A percentile compares a stretch with the other conserved stretches of the same genome.
phyloP scores from a whole-genome alignment of 805 yeast species.

The Priceomyces melissophilus region DNA sequence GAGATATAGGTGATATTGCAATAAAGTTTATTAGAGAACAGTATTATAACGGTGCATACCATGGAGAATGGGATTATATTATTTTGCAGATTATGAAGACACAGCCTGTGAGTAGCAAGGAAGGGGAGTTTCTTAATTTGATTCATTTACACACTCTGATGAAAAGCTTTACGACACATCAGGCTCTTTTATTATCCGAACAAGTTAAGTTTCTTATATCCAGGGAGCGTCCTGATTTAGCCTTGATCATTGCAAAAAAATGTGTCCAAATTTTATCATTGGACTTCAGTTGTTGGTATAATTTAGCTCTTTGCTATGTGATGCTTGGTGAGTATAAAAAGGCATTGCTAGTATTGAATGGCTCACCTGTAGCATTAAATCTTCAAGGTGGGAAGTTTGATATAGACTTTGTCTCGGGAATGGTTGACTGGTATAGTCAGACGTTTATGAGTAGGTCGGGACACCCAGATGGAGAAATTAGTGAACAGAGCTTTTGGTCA shows the following conservation, averaged over 20 bases:
- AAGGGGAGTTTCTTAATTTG: slow-evolving; percentile 18
- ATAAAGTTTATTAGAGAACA: slow-evolving; percentile 28
- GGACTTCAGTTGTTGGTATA: slow-evolving; percentile 72
- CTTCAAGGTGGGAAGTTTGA: slow-evolving; percentile 33
- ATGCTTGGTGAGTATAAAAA: slow-evolving; percentile 49
- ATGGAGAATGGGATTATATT: slow-evolving; percentile 22
- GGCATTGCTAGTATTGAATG: slow-evolving; percentile 68
- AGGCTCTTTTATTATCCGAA: slow-evolving; percentile 53
- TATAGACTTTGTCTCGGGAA: slow-evolving; percentile 19
- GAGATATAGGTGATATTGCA: slow-evolving; percentile 26
- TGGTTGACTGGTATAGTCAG: slow-evolving; percentile 22
- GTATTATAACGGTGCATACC: slow-evolving; percentile 4
- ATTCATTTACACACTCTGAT: slow-evolving; percentile 18
- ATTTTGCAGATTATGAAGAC: slow-evolving; percentile 21
- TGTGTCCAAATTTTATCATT: slow-evolving; percentile 70
- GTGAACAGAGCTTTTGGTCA: slow-evolving; percentile 23
- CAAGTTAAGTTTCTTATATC: slow-evolving; percentile 63
- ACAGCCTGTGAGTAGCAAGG: slow-evolving; percentile 19
- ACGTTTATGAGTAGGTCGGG: slow-evolving; percentile 18
- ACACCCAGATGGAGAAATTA: slow-evolving; percentile 20
- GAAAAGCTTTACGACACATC: slow-evolving; percentile 37
- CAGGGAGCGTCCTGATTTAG: slow-evolving; percentile 52
- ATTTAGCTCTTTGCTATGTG: slow-evolving; percentile 58
- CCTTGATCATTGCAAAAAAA: slow-evolving; percentile 54
- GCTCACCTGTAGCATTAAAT: slow-evolving; percentile 64